Percentiles rank a stretch among this genome's conserved stretches.
These are phyloP conservation scores for Colletotrichum musicola DNA, from an alignment of 2,329 filamentous ascomycete genomes.

Conservation along the genomic window DNA sequence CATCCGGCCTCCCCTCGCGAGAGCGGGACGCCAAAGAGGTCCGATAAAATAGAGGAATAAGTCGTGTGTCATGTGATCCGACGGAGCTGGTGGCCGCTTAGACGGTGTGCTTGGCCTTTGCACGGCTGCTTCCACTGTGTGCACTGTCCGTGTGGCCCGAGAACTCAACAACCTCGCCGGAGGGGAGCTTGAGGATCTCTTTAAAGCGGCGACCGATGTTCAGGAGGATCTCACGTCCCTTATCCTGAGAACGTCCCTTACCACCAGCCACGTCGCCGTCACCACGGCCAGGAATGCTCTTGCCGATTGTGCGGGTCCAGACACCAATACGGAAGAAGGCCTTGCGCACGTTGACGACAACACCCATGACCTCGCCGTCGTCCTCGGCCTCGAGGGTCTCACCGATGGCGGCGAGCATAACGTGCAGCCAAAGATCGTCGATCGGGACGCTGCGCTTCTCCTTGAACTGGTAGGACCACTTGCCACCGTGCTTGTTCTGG, in stretches of 20 bases:
- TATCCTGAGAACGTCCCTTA: conserved; percentile 82
- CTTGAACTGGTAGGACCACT: conserved; percentile 99
- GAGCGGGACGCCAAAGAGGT: conserved; percentile 17
- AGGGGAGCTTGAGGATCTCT: conserved; percentile 84
- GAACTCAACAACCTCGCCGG: conserved; percentile 88
- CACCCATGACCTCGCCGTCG: conserved; percentile 98
- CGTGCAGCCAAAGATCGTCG: conserved; percentile 95
- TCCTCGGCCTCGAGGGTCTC: conserved; percentile 96
- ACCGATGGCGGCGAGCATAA: conserved; percentile 96
- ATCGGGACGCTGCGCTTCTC: conserved; percentile 93
- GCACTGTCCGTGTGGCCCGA: conserved; percentile 96
- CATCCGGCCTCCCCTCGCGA: conserved; percentile 19
- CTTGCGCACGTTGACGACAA: conserved; percentile 98
- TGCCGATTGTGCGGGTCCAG: conserved; percentile 96
- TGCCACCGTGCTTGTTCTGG: conserved; percentile 99
- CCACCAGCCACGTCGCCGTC: conserved; percentile 79
- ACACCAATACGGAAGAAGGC: conserved; percentile 97
- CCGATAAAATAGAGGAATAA: conserved; percentile 30
- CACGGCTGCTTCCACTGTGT: conserved; percentile 91
- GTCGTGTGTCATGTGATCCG: conserved; percentile 26
- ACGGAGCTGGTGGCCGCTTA: conserved; percentile 57
- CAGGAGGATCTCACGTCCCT: conserved; percentile 87
- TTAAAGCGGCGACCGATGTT: conserved; percentile 93
- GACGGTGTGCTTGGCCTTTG: conserved; percentile 92
- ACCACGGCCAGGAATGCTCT: conserved; percentile 81